Evolutionary conservation across 371 early-diverging fungal genomes (phyloP).

Genomic region (Parasitella parasitica): DNA sequence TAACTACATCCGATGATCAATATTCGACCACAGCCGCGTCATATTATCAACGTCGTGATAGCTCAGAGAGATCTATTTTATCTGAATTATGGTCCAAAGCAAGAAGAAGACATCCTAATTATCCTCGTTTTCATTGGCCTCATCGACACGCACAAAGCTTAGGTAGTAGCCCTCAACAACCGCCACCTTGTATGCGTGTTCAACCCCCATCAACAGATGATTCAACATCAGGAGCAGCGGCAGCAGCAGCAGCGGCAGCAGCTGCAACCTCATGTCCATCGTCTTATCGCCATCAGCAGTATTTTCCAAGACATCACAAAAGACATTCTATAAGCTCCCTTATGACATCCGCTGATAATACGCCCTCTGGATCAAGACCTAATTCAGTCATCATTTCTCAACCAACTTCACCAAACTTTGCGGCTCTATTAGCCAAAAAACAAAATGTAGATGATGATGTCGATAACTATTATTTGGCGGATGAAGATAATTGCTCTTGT

Average conservation of each 20-base stretch:
- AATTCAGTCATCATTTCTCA: constrained; percentile 31
- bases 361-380: constrained; percentile 25
- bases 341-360: constrained; percentile 18
- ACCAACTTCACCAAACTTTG: constrained; percentile 33
- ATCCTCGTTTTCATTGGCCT: constrained; percentile 31
- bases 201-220: not conserved
- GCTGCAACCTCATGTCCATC: constrained; percentile 6
- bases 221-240: constrained; percentile 13
- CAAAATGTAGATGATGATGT: constrained; percentile 22
- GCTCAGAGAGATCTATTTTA: constrained; percentile 27
- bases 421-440: constrained; percentile 18
- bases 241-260: not conserved
- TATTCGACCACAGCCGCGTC: constrained; percentile 23
- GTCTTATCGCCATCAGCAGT: constrained; percentile 5
- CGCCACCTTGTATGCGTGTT: not conserved
- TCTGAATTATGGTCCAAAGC: constrained; percentile 40
- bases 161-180: not conserved
- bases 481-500: not conserved
- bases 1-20: constrained; percentile 30
- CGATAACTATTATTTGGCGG: constrained; percentile 23
- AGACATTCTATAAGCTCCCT: constrained; percentile 34
- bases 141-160: not conserved
- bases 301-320: constrained; percentile 9
- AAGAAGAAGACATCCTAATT: constrained; percentile 29
- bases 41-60: constrained; percentile 28